Conservation (phyloP, 2,329 filamentous ascomycete species). For the Trichoderma brevicompactum region DNA sequence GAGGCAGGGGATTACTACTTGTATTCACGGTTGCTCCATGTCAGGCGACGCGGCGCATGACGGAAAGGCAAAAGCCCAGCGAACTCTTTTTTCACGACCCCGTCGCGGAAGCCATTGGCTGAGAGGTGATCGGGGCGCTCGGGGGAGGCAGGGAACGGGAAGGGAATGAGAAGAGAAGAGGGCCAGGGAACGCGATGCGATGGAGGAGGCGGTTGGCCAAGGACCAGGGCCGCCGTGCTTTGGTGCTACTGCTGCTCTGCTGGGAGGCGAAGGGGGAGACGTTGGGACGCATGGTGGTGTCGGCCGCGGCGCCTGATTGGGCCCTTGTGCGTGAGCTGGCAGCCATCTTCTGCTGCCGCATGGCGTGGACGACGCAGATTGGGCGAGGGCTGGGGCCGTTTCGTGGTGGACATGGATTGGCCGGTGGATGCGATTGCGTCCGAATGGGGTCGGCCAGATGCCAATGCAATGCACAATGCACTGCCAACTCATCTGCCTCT, state of each 20-base stretch:
- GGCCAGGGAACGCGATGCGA: background rate
- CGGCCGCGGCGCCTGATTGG: constrained; percentile 39
- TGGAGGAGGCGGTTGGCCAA: background rate
- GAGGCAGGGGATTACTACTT: too few relatives aligned
- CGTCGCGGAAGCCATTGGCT: constrained; percentile 17
- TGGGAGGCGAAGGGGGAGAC: constrained; percentile 8
- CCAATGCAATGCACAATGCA: constrained; percentile 32
- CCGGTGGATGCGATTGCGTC: constrained; percentile 29
- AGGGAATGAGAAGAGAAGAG: background rate
- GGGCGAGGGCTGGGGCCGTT: constrained; percentile 30
- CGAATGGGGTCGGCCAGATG: constrained; percentile 26
- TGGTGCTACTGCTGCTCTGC: constrained; percentile 19
- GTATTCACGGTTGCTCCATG: constrained; percentile 17
- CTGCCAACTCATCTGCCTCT: constrained; percentile 33
- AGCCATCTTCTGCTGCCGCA: constrained; percentile 35
- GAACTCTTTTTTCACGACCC: background rate
- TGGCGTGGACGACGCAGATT: constrained; percentile 40
- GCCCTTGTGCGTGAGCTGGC: constrained; percentile 34
- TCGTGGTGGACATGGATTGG: constrained; percentile 35
- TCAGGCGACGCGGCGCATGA: constrained; percentile 27
- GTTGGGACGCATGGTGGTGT: constrained; percentile 27
- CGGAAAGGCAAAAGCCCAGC: constrained; percentile 8
- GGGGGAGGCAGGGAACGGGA: background rate
- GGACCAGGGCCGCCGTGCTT: background rate
- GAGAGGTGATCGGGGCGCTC: constrained; percentile 25